Evolutionary conservation across 441 rosid species (phyloP).

Genomic region (Sinapis alba): DNA sequence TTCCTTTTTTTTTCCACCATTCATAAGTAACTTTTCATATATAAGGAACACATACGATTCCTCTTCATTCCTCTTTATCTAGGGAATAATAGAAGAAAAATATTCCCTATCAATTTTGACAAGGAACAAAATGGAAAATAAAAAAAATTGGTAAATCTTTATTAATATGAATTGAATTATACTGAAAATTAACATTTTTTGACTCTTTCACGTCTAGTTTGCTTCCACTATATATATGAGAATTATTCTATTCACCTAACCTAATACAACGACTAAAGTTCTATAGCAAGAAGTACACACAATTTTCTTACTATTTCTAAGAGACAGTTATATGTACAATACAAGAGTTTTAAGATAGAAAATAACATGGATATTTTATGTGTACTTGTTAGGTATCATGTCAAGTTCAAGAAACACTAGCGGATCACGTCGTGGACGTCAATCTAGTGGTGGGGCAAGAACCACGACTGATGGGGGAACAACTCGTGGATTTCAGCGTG

Average conservation of each 20-base stretch:
- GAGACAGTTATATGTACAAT: background rate
- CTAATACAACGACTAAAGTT: background rate
- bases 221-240: background rate
- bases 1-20: background rate
- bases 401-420: background rate
- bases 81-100: background rate
- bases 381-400: background rate
- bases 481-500: background rate
- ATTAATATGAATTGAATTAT: background rate
- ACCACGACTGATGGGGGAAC: no score
- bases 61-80: background rate
- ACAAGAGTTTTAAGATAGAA: background rate
- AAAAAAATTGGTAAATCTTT: background rate
- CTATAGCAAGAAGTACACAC: background rate
- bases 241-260: background rate
- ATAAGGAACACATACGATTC: background rate
- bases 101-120: background rate
- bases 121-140: background rate
- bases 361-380: no score
- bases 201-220: background rate
- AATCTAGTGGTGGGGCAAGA: no score
- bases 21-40: background rate
- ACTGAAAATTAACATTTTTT: no score
- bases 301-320: no score
- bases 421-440: no score